Base-by-base conservation (phyloP, 495 filamentous ascomycete species). In the Penicillium tannophilum region DNA sequence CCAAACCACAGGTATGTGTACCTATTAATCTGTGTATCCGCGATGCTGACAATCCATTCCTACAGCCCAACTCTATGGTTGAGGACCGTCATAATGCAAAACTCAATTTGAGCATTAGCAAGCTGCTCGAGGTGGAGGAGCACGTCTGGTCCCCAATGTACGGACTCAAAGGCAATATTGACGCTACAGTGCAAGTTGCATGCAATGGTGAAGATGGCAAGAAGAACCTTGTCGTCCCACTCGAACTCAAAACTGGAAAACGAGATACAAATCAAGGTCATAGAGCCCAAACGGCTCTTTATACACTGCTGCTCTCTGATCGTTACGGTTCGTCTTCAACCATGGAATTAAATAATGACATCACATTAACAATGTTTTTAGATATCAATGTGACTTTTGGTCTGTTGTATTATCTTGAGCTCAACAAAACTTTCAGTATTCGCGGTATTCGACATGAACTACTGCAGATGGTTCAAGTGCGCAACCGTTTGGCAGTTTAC, bases 81-180 rank as follows among this genome's bases (percentile, higher is more conserved):
- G 85, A 88, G 59, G 92, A 92, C 55, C 83, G 89, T 42, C 88
- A 91, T 61, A 88, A 87, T 35, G 80, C 78, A 42, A 76, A 89
- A 62, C 84, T 90, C 12, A 86, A 83, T 44, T 86, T 97, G 80
- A 91, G 88, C 64, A 86, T 98, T 61, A 96, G 85, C 70, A 97
- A 97, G 68, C 77, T 98, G 35, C 86, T 98, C 43, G 94, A 97
- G 66, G 91, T 98, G 20, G 94, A 98, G 72, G 94, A 98, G 71
- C 93, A 97, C 65, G 83, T 97, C 39, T 97, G 93, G 94, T 97
- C 94, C 16, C 94, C 94, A 7, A 91, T 90, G 86, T 98, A 93
- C 67, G 94, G 94, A 0, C 80, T 98, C 7, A 98, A 98, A 75
- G 94, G 94, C 31, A 98, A 97, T 69, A 91, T 98, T 55, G 94